Conservation (phyloP, 139 green algal species). For the Coelastrella sp. region DNA sequence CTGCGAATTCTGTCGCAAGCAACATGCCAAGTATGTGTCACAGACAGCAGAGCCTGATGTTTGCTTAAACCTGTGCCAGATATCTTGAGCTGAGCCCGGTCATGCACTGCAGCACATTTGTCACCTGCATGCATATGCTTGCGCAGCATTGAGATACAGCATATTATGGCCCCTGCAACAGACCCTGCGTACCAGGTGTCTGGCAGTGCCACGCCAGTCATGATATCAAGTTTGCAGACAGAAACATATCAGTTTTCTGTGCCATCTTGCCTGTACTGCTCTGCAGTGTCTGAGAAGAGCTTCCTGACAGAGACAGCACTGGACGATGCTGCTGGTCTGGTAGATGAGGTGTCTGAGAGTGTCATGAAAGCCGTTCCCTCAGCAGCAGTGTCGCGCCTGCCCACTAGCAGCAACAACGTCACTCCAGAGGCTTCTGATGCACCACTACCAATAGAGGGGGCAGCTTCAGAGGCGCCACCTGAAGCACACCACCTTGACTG, state of each 20-base stretch:
- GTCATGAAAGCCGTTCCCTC: conserved; percentile 12
- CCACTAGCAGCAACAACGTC: conserved; percentile 18
- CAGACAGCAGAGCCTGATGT: background rate
- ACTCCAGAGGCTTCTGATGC: background rate
- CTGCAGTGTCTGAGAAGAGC: conserved; percentile 24
- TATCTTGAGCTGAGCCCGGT: background rate
- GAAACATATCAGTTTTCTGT: background rate
- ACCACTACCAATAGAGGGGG: background rate
- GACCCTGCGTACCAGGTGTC: background rate
- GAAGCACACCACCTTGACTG: no score
- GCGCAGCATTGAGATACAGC: background rate
- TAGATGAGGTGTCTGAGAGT: conserved; percentile 20
- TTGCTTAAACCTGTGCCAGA: background rate
- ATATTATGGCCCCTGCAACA: no score
- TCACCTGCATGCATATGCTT: background rate
- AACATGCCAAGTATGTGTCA: background rate
- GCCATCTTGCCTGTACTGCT: background rate
- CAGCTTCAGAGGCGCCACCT: background rate
- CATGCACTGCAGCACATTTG: background rate
- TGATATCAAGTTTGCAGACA: background rate
- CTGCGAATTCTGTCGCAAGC: background rate
- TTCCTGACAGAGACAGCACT: background rate
- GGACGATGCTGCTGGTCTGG: background rate
- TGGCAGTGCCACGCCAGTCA: background rate
- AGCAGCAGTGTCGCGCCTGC: conserved; percentile 17